phyloP scores from a whole-genome alignment of 805 yeast species.

The Limtongozyma cylindracea region DNA sequence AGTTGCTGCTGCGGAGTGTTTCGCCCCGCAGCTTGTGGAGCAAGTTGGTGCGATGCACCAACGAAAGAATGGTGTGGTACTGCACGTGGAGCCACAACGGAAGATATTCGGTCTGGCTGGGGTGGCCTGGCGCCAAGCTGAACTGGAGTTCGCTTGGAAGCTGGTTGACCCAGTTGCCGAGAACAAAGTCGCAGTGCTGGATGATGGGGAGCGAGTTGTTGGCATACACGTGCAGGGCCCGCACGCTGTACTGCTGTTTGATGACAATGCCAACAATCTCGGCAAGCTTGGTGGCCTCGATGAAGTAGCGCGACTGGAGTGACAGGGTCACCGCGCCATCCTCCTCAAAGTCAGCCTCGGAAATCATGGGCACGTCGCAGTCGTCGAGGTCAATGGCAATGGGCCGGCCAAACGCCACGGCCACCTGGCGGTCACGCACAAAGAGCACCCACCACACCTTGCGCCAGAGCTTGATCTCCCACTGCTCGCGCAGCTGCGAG shows the following conservation, averaged over 20 bases:
- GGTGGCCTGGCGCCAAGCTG: slow-evolving; percentile 26
- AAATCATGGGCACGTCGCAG: slow-evolving; percentile 53
- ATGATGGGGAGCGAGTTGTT: slow-evolving; percentile 16
- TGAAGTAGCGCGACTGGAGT: slow-evolving; percentile 33
- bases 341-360: slow-evolving; percentile 36
- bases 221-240: slow-evolving; percentile 27
- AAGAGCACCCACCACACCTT: slow-evolving; percentile 62
- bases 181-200: slow-evolving; percentile 48
- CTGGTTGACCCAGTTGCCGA: slow-evolving; percentile 54
- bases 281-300: slow-evolving; percentile 36
- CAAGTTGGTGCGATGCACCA: slow-evolving; percentile 48
- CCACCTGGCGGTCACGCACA: slow-evolving; percentile 41
- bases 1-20: slow-evolving; percentile 15
- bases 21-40: slow-evolving; percentile 19
- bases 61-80: slow-evolving; percentile 47
- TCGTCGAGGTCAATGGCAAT: slow-evolving; percentile 41
- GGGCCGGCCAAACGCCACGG: slow-evolving; percentile 58
- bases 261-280: slow-evolving; percentile 49
- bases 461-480: slow-evolving; percentile 24
- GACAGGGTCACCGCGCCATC: slow-evolving; percentile 17
- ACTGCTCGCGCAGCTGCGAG: slow-evolving; percentile 12
- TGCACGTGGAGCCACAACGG: slow-evolving; percentile 37
- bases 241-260: slow-evolving; percentile 45
- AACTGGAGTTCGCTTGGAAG: slow-evolving; percentile 40
- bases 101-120: slow-evolving; percentile 24